Base-by-base conservation (phyloP, 2,329 filamentous ascomycete species). In the Elsinoe ampelina region DNA sequence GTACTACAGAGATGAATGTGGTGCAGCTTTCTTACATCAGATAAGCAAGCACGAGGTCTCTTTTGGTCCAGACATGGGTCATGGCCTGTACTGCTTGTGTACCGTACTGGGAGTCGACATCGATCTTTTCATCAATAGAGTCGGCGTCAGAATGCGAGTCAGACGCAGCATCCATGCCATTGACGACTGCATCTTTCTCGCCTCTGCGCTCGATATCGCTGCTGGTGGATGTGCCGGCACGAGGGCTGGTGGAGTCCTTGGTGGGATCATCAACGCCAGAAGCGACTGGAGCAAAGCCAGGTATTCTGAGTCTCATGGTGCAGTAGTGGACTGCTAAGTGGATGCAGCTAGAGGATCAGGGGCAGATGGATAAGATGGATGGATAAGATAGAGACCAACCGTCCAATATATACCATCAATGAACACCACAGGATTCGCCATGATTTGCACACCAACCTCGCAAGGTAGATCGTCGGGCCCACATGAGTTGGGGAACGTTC, bases 1-100 rank as follows among this genome's bases (percentile, higher is more conserved):
- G 19, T 6, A 32, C 1, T 30, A 11, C 13, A 26, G 13, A 11
- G 32, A 22, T 26, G 2, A 17, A 57, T n/a, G 20, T 17, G 17
- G 12, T 45, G 38, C 7, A 17, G 6, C 42, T 4, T 7, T 61
- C 69, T 61, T 60, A 74, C 71, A 71, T 63, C 43, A 66, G 61
- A 56, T 72, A 73, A 58, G 70, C 70, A 36, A 60, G 57, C n/a
- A 68, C 65, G 13, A 75, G 62, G 1, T 68, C 67, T 47, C 64
- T 64, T 58, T 67, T 70, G 48, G 62, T 65, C 73, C 72, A 75
- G 3, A 71, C 67, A 13, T 68, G 62, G 0, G 72, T 73, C 22
- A 72, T 70, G 22, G 73, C 72, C 57, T 73, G 66, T 12, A 68
- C 67, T 30, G 68, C 66, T 62, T 72, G 66, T 1, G 74, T 67